Base-by-base conservation (phyloP, 1,139 yeast genomes). In the Pichia sp. region DNA sequence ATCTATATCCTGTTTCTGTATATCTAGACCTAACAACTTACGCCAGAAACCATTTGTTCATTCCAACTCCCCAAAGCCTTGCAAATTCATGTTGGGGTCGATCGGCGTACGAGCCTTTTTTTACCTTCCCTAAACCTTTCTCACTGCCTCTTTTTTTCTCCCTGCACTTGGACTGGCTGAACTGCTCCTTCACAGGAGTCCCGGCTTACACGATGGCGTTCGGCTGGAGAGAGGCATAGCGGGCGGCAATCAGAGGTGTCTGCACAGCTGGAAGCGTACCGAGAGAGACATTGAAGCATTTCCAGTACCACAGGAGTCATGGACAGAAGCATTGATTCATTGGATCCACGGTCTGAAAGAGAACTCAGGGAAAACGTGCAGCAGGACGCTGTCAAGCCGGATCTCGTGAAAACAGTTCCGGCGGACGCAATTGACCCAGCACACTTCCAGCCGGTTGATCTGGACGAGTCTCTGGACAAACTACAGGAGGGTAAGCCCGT, bases 321-420 rank as follows among this genome's bases (percentile, higher is more conserved):
- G 56, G 50, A 51, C 17, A 51, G 30, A 33, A 54, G 46, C 6
- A 48, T 53, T 38, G 59, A 58, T 24, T 38, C 46, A 8, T 51
- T 50, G 31, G 60, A 49, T 14, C 56, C 56, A 7, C 51, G 48
- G 9, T 56, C 52, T 14, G 54, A 53, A 2, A 34, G 20, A 7
- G 41, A 48, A 10, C 48, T 17, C 14, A 44, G 47, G 27, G 50
- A 52, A 20, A 54, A 53, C 24, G 59, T 53, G 16, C 59, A 55
- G 34, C 59, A 58, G 2, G 60, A 33, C 8, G 20, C 31, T 16
- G 14, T 38, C 17, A 38, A 38, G 41, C 41, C 14, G 17, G 41
- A 38, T 14, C 20, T n/a, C 20, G 17, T 38, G 17, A 20, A 38
- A 17, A 38, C 20, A 20, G 16, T 38, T n/a, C 20, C 41, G 41